Evolutionary conservation across 805 yeast species (phyloP), one percentile per base, ranked within the genome.

Genomic region (Lachancea fermentati): DNA sequence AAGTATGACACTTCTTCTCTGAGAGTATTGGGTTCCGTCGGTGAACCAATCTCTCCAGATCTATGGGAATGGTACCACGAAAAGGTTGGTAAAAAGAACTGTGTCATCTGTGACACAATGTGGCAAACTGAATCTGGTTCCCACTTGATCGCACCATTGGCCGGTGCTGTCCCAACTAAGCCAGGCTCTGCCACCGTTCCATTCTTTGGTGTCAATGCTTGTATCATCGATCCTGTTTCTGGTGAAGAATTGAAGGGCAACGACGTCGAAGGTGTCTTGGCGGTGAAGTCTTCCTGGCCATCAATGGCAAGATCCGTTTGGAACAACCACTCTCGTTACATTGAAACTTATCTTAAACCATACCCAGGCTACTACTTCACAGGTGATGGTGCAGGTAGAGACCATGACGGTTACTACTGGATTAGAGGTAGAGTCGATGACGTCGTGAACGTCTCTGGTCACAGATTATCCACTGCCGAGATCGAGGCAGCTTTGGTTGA

Each of bases 111-210:
- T 56, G 98, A 93, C 68, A 93, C 98, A 34, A 88, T 88, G 76
- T 93, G 98, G 98, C 96, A 89, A 72, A 93, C 97, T 29, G 98
- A 93, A 71, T 82, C 95, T 11, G 98, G 98, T 41, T 84, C 96
- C 26, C 97, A 91, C 61, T 73, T 93, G 63, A 83, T 93, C 63
- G 83, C 96, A 33, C 96, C 97, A 47, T 66, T 93, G 55, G 95
- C 97, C 13, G 97, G 98, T 62, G 82, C 84, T 30, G 79, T 91
- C 32, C 94, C 96, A 54, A 85, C 93, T 48, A 93, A 93, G 67
- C 97, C 98, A 17, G 98, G 98, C 51, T 83, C 96, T 37, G 97
- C 97, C 19, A 83, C 97, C 24, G 75, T 86, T 49, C 98, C 98
- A 51, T 89, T 91, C 75, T 93, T 93, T 61, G 98, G 98, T 62